Evolutionary conservation across 225 moss, liverwort and hornwort species (phyloP), one percentile per base, ranked within the genome.

Genomic region (Marchantia polymorpha): DNA sequence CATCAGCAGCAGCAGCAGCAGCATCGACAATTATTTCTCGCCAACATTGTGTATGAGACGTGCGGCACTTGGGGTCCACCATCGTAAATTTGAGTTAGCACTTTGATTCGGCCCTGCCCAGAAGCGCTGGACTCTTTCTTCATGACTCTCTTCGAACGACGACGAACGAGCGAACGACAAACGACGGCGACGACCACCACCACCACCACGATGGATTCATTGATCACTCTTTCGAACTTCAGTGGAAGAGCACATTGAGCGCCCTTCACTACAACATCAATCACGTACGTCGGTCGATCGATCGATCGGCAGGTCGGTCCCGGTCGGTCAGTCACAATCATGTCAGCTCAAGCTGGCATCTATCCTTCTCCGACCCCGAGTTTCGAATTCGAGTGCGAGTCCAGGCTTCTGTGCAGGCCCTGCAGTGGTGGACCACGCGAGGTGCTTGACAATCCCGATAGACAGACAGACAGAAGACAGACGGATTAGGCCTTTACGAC

Each of bases 371-470:
- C 58, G 46, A 58, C 46, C 31, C 5, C 50, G 69, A 79, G 79
- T 69, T 46, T 69, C 11, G 13, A 30, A 29, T 30, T 60, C 25
- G 29, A 76, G 75, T 9, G 29, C 72, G 75, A 85, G 86, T 86
- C 81, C 70, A 68, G 81, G 83, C 81, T 86, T 83, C 86, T 83
- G 83, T 49, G 78, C 86, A 81, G 86, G 83, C 77, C 63, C 77
- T 77, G 78, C 86, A 83, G 78, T 83, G 78, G 83, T 81, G 85
- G 85, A 85, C 79, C 82, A 77, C 72, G 80, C 82, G 58, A 86
- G 82, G 85, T 86, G 82, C 85, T 77, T 80, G 80, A 80, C 74
- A 77, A 79, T 82, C 82, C 65, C 54, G 50, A 52, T 12, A 12
- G 23, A 72, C 51, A n/a, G n/a, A n/a, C n/a, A 16, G 7, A 75